Base-by-base conservation (phyloP, 2,329 filamentous ascomycete species). In the Fusarium secorum region DNA sequence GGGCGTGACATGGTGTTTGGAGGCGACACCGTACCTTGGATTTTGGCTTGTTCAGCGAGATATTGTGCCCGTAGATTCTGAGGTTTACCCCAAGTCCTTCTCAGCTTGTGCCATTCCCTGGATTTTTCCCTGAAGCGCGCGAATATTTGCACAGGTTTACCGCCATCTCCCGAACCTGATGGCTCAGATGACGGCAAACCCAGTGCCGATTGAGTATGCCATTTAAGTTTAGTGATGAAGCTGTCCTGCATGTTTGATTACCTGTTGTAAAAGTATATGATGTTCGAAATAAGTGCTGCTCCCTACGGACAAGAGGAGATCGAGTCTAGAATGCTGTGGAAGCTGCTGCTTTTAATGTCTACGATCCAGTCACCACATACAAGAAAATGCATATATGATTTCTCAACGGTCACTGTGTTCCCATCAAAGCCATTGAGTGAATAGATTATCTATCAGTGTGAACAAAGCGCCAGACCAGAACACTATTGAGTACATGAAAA, bases 401-500 rank as follows among this genome's bases (percentile, higher is more conserved):
- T 33, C 26, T 22, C 18, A 60, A 41, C 24, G 22, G 39, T 17
- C 14, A 28, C 32, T 36, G 9, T 60, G 38, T 58, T 57, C 39
- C 57, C 33, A 24, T 18, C n/a, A 17, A 36, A n/a, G 6, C 7
- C 20, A 30, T 38, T 38, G 13, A 30, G 26, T 18, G 33, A 52
- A 60, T 51, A 48, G 20, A 35, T 33, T 32, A n/a, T 28, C 35
- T 59, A 28, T 33, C 36, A 24, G 26, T 26, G 15, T 11, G 32
- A 70, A 69, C 44, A 61, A 70, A 61, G 66, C 28, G 52, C 9
- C n/a, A 26, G 24, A 39, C 24, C 18, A 46, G 22, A 58, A 28
- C 39, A 24, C 22, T 58, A 28, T 33, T 24, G 11, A 38, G 13
- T 32, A 33, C 18, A 45, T 51, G 26, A 24, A 44, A 30, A n/a